Evolutionary conservation across 1,284 basidiomycete genomes (phyloP).

Genomic region (Trichosporon coremiiforme): DNA sequence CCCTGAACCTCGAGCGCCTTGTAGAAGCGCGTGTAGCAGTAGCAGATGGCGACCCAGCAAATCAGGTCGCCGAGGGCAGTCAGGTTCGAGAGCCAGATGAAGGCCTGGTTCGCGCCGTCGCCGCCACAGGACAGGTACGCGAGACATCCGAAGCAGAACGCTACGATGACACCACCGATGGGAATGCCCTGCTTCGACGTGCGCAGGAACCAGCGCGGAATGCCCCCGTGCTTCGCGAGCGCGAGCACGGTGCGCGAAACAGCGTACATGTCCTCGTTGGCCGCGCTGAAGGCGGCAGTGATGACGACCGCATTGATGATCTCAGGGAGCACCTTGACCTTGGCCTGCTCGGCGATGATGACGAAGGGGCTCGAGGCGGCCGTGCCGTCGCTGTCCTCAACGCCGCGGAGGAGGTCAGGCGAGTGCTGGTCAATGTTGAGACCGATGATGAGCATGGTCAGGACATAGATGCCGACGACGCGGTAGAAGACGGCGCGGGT

Average conservation of each 20-base stretch:
- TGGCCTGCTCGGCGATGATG: slow-evolving; percentile 66
- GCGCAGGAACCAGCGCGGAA: slow-evolving; percentile 61
- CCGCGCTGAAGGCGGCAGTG: slow-evolving; percentile 62
- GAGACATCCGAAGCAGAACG: slow-evolving; percentile 64
- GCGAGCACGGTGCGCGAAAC: slow-evolving; percentile 59
- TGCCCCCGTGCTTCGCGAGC: slow-evolving; percentile 64
- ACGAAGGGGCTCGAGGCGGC: slow-evolving; percentile 79
- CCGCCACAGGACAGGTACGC: slow-evolving; percentile 61
- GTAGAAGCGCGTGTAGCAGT: slow-evolving; percentile 76
- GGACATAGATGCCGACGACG: slow-evolving; percentile 66
- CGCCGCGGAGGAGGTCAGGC: slow-evolving; percentile 50
- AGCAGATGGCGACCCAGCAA: slow-evolving; percentile 76
- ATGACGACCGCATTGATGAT: slow-evolving; percentile 67
- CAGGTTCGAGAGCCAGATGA: slow-evolving; percentile 73
- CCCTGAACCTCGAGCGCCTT: slow-evolving; percentile 69
- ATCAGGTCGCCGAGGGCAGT: slow-evolving; percentile 58
- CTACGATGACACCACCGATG: slow-evolving; percentile 62
- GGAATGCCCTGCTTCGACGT: slow-evolving; percentile 69
- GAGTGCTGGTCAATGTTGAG: slow-evolving; percentile 56
- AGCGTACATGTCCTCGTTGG: slow-evolving; percentile 60
- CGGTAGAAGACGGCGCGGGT: slow-evolving; percentile 70
- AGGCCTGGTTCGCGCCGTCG: slow-evolving; percentile 65
- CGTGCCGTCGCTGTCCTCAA: slow-evolving; percentile 45
- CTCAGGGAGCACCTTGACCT: slow-evolving; percentile 71
- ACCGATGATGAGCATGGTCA: slow-evolving; percentile 27